Evolutionary conservation across 2,329 filamentous ascomycete genomes (phyloP).

Genomic region (Fusarium sp.): DNA sequence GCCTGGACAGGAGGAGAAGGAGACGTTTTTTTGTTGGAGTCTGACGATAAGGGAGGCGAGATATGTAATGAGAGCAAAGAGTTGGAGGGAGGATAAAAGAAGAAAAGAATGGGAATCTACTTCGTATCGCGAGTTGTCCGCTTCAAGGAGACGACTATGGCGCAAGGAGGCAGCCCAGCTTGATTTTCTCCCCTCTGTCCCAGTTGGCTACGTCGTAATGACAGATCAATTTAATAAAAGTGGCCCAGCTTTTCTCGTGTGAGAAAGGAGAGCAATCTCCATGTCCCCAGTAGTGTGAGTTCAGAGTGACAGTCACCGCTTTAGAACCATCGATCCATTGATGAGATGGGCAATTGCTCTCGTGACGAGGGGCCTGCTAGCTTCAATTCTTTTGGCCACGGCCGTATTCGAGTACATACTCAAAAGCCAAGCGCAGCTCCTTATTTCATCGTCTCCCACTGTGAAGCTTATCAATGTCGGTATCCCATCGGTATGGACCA

Average conservation of each 20-base stretch:
- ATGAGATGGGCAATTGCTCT: constrained; percentile 36
- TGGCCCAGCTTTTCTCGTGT: constrained; percentile 31
- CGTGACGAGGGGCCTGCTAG: constrained; percentile 22
- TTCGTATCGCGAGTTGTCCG: background rate
- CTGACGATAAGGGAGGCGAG: constrained; percentile 22
- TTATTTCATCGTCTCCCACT: background rate
- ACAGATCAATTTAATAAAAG: constrained; percentile 38
- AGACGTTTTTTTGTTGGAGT: too few species aligned
- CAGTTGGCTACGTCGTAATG: constrained; percentile 15
- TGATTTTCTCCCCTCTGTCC: background rate
- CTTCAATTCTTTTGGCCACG: constrained; percentile 10
- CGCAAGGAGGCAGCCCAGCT: background rate
- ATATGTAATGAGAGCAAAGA: constrained; percentile 23
- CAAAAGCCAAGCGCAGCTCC: constrained; percentile 6
- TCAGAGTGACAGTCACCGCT: background rate
- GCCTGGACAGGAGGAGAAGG: constrained; percentile 11
- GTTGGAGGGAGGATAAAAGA: background rate
- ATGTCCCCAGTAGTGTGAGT: constrained; percentile 24
- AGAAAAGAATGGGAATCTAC: background rate
- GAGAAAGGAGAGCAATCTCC: constrained; percentile 34
- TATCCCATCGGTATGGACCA: background rate
- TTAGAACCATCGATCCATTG: constrained; percentile 3
- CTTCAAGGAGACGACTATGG: background rate
- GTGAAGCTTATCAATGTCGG: background rate
- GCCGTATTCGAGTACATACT: background rate